Conservation (phyloP, 192 early-diverging fungal species). For the Backusella sp. region DNA sequence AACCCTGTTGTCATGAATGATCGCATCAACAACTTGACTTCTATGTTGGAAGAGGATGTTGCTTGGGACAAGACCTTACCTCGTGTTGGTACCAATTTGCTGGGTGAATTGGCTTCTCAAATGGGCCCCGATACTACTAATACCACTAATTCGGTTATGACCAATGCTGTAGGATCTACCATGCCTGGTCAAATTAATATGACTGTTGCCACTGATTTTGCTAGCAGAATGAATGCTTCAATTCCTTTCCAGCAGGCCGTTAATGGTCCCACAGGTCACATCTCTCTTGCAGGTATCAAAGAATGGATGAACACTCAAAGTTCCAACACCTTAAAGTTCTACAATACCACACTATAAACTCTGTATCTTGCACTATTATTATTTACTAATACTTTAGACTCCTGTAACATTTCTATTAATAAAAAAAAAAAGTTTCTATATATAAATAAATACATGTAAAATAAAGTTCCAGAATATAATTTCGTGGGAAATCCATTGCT, state of each 20-base stretch:
- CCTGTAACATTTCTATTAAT: background rate
- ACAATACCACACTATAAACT: background rate
- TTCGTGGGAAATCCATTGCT: background rate
- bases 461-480: background rate
- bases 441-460: background rate
- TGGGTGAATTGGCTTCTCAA: background rate
- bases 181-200: background rate
- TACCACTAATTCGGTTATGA: background rate
- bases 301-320: conserved; percentile 9
- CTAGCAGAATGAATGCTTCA: background rate
- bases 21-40: conserved; percentile 24
- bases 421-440: background rate
- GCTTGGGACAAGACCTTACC: conserved; percentile 34
- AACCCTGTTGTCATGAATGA: conserved; percentile 30
- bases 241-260: conserved; percentile 4
- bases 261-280: background rate
- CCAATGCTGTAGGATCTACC: background rate
- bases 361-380: background rate
- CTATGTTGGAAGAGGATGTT: conserved; percentile 39
- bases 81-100: conserved; percentile 5
- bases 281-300: conserved; percentile 9
- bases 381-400: background rate
- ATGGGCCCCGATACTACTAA: background rate
- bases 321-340: background rate
- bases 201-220: background rate